Base-by-base conservation (phyloP, 768 basidiomycete species). In the Inosperma sp. region DNA sequence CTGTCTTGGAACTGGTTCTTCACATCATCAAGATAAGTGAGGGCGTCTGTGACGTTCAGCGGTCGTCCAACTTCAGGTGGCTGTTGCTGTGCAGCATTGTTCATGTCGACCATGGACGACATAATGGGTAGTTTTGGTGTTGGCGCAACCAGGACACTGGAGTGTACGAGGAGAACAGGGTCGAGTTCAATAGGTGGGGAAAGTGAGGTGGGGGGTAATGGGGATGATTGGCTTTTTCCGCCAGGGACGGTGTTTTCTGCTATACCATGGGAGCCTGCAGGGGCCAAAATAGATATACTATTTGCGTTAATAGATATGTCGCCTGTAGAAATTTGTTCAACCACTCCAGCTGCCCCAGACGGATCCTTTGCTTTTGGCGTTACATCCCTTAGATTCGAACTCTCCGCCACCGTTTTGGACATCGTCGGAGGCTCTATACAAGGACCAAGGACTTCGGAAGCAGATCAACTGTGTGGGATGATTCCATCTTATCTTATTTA, bases 1-100 rank as follows among this genome's bases (percentile, higher is more conserved):
- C 84, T 83, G 65, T 90, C 86, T 39, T 82, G 77, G 66, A 95
- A 96, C 72, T 93, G 88, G 35, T 81, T 76, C 74, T 95, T 96
- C 72, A 96, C 93, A 22, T 90, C 89, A 66, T 96, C 93, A 58
- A 96, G 82, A 62, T 96, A 96, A 62, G 84, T 86, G 68, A 96
- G 78, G 26, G 93, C 93, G 70, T 96, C 93, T 31, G 88, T 87
- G 59, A 95, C 93, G 63, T 95, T 93, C 64, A 95, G 75, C 27
- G 88, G 88, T 16, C 92, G 73, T 17, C 60, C 66, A n/a, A 63
- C 57, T 35, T 76, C 76, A 40, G 72, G 64, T 1, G 71, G 68
- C 40, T 61, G 69, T 25, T 68, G 67, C 23, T 61, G 53, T 17
- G 23, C 12, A 17, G 34, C n/a, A n/a, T n/a, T 13, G 25, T 26